A percentile compares a stretch with the other conserved stretches of the same genome.
Evolutionary conservation across 2,329 filamentous ascomycete genomes (phyloP).

Genomic region (Talaromyces sp.): DNA sequence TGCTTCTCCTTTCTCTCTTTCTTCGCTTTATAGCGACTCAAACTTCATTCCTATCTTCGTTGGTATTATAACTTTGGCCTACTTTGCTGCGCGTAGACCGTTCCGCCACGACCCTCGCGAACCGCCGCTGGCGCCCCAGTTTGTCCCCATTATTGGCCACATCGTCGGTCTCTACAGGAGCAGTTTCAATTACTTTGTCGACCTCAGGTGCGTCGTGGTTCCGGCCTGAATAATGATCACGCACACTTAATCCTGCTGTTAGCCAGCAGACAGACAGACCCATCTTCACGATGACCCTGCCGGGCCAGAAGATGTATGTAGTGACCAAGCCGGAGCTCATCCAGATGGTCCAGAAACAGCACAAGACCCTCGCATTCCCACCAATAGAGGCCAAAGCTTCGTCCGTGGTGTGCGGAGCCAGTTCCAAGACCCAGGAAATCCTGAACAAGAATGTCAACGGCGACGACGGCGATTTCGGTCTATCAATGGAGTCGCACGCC

Average conservation of each 20-base stretch:
- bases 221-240: background rate
- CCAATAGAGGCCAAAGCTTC: background rate
- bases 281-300: conserved; percentile 1
- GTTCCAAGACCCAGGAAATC: background rate
- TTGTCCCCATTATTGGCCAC: background rate
- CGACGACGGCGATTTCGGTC: conserved; percentile 2
- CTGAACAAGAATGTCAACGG: conserved; percentile 1
- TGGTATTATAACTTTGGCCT: background rate
- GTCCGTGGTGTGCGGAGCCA: background rate
- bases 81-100: background rate
- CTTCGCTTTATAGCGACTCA: background rate
- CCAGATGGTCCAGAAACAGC: background rate
- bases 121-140: background rate
- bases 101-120: conserved; percentile 2
- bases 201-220: background rate
- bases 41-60: background rate
- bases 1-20: background rate
- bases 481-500: conserved; percentile 1
- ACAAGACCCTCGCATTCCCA: conserved; percentile 2
- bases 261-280: background rate
- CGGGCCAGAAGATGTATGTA: conserved; percentile 3
- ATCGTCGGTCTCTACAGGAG: background rate
- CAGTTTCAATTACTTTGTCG: conserved; percentile 1
- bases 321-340: conserved; percentile 1
- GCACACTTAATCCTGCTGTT: background rate